Percentiles rank a stretch among this genome's conserved stretches.
These are phyloP conservation scores for Conticribra guillardii DNA, from an alignment of 108 stramenopile species.

Conservation along the genomic window DNA sequence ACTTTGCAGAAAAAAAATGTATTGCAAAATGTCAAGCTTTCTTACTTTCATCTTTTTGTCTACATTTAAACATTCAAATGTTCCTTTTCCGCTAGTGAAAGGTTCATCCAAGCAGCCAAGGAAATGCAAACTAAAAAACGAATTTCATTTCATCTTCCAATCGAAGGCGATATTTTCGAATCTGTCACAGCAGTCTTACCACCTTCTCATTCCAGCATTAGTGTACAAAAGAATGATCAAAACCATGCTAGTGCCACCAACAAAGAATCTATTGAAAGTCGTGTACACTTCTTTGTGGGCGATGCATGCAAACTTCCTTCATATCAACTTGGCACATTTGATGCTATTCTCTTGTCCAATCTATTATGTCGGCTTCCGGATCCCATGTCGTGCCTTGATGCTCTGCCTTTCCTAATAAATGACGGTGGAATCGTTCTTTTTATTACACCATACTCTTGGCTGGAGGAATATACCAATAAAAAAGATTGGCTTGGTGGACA, in stretches of 20 bases:
- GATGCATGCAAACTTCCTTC: slow-evolving; percentile 73
- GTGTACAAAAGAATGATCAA: too few species aligned
- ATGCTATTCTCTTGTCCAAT: slow-evolving; percentile 88
- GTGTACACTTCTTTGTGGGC: slow-evolving; percentile 79
- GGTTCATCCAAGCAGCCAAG: slow-evolving; percentile 83
- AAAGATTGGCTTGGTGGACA: slow-evolving; percentile 84
- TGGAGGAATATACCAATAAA: slow-evolving; percentile 85
- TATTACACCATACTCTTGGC: slow-evolving; percentile 90
- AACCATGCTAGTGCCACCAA: too few species aligned
- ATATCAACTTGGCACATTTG: slow-evolving; percentile 72
- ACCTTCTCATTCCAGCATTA: too few species aligned
- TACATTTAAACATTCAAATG: neutral
- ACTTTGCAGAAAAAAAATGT: too few species aligned
- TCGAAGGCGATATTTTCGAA: slow-evolving; percentile 86
- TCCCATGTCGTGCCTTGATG: slow-evolving; percentile 77
- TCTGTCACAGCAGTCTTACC: too few species aligned
- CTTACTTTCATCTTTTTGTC: too few species aligned
- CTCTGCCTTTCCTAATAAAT: slow-evolving; percentile 64
- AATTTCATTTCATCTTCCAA: slow-evolving; percentile 70
- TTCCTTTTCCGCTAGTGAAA: slow-evolving; percentile 32
- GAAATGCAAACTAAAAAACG: slow-evolving; percentile 53
- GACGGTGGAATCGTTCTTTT: slow-evolving; percentile 88
- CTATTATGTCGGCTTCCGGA: slow-evolving; percentile 81
- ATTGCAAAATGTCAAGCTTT: too few species aligned
- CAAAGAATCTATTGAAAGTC: too few species aligned